A percentile compares a stretch with the other conserved stretches of the same genome.
phyloP scores from a whole-genome alignment of 2,329 filamentous ascomycete species.

The Stemphylium vesicarium region DNA sequence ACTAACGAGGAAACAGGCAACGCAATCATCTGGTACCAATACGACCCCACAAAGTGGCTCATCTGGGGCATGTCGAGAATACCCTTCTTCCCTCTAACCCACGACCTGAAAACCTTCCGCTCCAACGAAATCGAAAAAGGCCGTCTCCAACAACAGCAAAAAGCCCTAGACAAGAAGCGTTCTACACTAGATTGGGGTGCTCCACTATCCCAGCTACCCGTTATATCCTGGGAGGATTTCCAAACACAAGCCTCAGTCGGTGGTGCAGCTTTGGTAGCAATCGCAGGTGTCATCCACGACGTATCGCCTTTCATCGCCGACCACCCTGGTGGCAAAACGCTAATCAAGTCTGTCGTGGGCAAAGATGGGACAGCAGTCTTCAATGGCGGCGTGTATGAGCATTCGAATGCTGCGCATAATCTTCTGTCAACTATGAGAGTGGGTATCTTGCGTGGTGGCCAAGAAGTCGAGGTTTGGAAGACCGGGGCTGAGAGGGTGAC shows the following conservation, averaged over 20 bases:
- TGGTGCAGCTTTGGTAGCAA: slow-evolving; percentile 41
- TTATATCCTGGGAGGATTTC: slow-evolving; percentile 50
- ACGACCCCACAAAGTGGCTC: slow-evolving; percentile 52
- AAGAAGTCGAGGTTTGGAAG: slow-evolving; percentile 52
- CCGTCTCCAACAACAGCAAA: slow-evolving; percentile 49
- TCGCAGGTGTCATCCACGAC: slow-evolving; percentile 50
- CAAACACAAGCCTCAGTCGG: slow-evolving; percentile 35
- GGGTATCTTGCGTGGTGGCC: slow-evolving; percentile 47
- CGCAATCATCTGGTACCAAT: slow-evolving; percentile 48
- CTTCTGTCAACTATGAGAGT: slow-evolving; percentile 52
- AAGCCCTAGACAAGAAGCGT: slow-evolving; percentile 47
- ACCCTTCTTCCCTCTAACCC: slow-evolving; percentile 41
- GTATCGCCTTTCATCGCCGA: slow-evolving; percentile 45
- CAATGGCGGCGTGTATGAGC: slow-evolving; percentile 50
- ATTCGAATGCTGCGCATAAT: slow-evolving; percentile 51
- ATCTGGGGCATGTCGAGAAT: slow-evolving; percentile 44
- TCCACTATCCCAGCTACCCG: slow-evolving; percentile 45
- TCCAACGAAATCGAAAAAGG: slow-evolving; percentile 49
- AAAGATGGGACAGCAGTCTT: slow-evolving; percentile 51
- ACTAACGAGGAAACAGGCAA: slow-evolving; percentile 31
- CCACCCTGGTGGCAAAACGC: slow-evolving; percentile 48
- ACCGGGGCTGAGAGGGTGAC: slow-evolving; percentile 34
- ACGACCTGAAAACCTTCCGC: slow-evolving; percentile 48
- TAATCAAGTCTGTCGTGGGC: slow-evolving; percentile 45
- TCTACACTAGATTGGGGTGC: slow-evolving; percentile 48